Conservation (phyloP, 1,139 yeast species). For the Saccharomycopsis hybrid region DNA sequence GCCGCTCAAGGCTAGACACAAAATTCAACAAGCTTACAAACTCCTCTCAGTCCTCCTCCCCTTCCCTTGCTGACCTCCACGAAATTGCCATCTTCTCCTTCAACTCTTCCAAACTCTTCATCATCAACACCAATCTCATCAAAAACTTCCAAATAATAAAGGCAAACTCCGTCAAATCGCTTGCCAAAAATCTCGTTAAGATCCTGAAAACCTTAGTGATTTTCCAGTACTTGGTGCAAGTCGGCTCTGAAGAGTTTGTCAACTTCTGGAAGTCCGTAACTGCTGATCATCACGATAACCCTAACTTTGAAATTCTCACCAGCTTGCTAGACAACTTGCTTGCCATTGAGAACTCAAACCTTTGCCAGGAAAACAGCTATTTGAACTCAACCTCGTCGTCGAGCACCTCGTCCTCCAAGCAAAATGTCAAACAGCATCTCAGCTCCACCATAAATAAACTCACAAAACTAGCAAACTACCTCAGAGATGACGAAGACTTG, state of each 20-base stretch:
- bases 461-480: slow-evolving; percentile 15
- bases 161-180: slow-evolving; percentile 11
- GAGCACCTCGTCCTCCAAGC: slow-evolving; percentile 5
- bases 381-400: background rate
- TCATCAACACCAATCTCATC: slow-evolving; percentile 11
- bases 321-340: slow-evolving; percentile 14
- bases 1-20: slow-evolving; percentile 10
- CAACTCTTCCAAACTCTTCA: slow-evolving; percentile 7
- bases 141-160: slow-evolving; percentile 16
- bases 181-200: slow-evolving; percentile 11
- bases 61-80: slow-evolving; percentile 17
- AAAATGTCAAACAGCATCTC: slow-evolving; percentile 5
- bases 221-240: slow-evolving; percentile 20
- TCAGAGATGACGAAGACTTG: slow-evolving; percentile 17
- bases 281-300: background rate
- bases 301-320: slow-evolving; percentile 6
- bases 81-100: slow-evolving; percentile 19
- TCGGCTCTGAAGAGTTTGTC: slow-evolving; percentile 21
- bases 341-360: slow-evolving; percentile 17
- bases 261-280: slow-evolving; percentile 10
- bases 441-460: slow-evolving; percentile 20
- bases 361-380: slow-evolving; percentile 15
- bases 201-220: slow-evolving; percentile 19
- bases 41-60: slow-evolving; percentile 10
- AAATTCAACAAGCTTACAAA: slow-evolving; percentile 14